These are phyloP conservation scores for Pythium brachiatum DNA, from an alignment of 352 stramenopile genomes.

Conservation along the genomic window DNA sequence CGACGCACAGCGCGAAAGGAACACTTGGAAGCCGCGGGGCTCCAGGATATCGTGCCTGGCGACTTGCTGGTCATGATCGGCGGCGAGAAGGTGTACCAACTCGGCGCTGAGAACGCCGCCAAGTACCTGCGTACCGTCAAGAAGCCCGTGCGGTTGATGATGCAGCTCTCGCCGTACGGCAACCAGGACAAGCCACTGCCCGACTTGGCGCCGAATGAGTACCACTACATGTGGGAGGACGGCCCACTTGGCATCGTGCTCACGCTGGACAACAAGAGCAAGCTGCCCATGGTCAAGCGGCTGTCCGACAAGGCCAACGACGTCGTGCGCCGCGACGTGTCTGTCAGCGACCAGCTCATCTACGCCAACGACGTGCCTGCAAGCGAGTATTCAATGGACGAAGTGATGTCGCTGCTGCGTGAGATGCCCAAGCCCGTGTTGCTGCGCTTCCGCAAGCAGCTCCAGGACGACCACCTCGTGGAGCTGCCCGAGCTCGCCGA, in stretches of 20 bases:
- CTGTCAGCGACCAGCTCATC: constrained; percentile 64
- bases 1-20: constrained; percentile 40
- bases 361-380: constrained; percentile 80
- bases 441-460: constrained; percentile 64
- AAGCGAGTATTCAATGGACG: constrained; percentile 65
- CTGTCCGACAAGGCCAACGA: constrained; percentile 61
- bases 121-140: constrained; percentile 60
- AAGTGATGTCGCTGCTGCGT: constrained; percentile 73
- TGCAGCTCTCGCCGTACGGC: constrained; percentile 68
- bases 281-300: constrained; percentile 76
- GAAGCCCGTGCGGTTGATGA: constrained; percentile 66
- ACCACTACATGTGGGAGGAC: constrained; percentile 74
- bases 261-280: constrained; percentile 58
- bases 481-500: constrained; percentile 48
- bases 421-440: constrained; percentile 78
- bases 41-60: constrained; percentile 69
- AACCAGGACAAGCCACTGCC: constrained; percentile 45
- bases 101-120: constrained; percentile 59
- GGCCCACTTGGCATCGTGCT: constrained; percentile 73
- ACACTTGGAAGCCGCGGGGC: constrained; percentile 37
- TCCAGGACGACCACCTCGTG: constrained; percentile 46
- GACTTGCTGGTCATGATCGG: constrained; percentile 78
- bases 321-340: constrained; percentile 43
- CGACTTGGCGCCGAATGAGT: constrained; percentile 67
- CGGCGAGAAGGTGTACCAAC: constrained; percentile 72